phyloP scores from a whole-genome alignment of 2,329 filamentous ascomycete genomes.

The Leptosphaerulina australis region DNA sequence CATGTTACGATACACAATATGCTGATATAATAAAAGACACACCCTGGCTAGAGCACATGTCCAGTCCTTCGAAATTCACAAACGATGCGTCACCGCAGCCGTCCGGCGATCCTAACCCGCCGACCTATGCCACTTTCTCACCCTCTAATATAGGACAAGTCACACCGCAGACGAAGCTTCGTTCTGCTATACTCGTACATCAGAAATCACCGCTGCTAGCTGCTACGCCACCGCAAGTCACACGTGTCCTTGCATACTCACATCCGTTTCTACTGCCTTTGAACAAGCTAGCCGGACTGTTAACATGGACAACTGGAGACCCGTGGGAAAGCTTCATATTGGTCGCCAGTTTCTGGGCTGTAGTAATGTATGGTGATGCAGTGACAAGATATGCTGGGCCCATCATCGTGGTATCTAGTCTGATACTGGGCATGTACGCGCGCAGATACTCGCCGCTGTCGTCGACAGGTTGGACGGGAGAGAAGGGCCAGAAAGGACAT shows the following conservation, averaged over 20 bases:
- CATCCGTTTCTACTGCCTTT: slow-evolving; percentile 91
- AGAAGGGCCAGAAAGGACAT: slow-evolving; percentile 62
- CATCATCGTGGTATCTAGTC: slow-evolving; percentile 74
- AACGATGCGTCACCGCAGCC: slow-evolving; percentile 48
- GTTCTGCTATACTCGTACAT: slow-evolving; percentile 92
- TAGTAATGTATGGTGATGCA: slow-evolving; percentile 82
- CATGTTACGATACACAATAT: slow-evolving; percentile 26
- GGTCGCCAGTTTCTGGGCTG: slow-evolving; percentile 82
- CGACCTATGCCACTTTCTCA: slow-evolving; percentile 89
- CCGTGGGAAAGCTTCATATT: slow-evolving; percentile 97
- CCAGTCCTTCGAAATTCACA: slow-evolving; percentile 44
- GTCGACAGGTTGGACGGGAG: slow-evolving; percentile 76
- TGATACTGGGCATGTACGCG: slow-evolving; percentile 93
- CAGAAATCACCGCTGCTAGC: slow-evolving; percentile 93
- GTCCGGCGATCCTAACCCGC: slow-evolving; percentile 57
- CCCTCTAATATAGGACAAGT: slow-evolving; percentile 76
- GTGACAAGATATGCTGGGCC: slow-evolving; percentile 84
- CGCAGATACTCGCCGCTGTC: slow-evolving; percentile 88
- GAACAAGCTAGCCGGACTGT: slow-evolving; percentile 80
- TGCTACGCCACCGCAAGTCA: slow-evolving; percentile 93
- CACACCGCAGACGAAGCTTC: slow-evolving; percentile 72
- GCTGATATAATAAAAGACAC: slow-evolving; percentile 46
- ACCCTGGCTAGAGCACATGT: slow-evolving; percentile 52
- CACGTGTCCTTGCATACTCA: slow-evolving; percentile 90
- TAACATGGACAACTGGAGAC: slow-evolving; percentile 94